Evolutionary conservation across 306 rosid species (phyloP).

Genomic region (Cicer bijugum): DNA sequence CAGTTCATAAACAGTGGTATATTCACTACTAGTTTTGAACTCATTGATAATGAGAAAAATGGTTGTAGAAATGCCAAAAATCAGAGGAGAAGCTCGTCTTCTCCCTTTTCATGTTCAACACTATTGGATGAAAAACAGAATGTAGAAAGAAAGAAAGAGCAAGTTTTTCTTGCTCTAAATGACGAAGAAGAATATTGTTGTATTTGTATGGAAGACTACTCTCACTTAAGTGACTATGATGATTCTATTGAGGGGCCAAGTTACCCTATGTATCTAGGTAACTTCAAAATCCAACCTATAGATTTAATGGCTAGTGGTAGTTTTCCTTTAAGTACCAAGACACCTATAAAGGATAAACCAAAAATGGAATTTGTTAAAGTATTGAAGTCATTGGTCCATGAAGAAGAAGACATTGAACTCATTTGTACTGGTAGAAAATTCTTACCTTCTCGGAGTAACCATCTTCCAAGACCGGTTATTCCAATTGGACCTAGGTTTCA

Average conservation of each 20-base stretch:
- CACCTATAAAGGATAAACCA: conserved; percentile 15
- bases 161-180: conserved; percentile 16
- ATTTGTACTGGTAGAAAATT: background rate
- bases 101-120: conserved; percentile 10
- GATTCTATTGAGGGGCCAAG: conserved; percentile 33
- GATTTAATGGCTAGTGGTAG: background rate
- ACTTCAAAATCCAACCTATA: conserved; percentile 8
- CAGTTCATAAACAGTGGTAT: conserved; percentile 7
- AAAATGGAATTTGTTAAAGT: background rate
- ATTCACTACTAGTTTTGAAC: conserved; percentile 24
- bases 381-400: conserved; percentile 17
- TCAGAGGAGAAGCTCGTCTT: background rate
- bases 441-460: background rate
- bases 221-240: background rate
- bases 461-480: conserved; percentile 34
- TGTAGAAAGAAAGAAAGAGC: conserved; percentile 6
- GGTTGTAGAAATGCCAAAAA: background rate
- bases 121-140: background rate
- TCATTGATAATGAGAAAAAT: background rate
- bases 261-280: background rate
- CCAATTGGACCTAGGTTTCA: conserved; percentile 58
- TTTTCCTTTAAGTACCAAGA: background rate
- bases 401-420: conserved; percentile 30
- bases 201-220: background rate
- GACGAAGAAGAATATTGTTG: conserved; percentile 22